Percentiles rank a stretch among this genome's conserved stretches.
Evolutionary conservation across 1,284 basidiomycete genomes (phyloP).

Genomic region (Moesziomyces parantarcticus): DNA sequence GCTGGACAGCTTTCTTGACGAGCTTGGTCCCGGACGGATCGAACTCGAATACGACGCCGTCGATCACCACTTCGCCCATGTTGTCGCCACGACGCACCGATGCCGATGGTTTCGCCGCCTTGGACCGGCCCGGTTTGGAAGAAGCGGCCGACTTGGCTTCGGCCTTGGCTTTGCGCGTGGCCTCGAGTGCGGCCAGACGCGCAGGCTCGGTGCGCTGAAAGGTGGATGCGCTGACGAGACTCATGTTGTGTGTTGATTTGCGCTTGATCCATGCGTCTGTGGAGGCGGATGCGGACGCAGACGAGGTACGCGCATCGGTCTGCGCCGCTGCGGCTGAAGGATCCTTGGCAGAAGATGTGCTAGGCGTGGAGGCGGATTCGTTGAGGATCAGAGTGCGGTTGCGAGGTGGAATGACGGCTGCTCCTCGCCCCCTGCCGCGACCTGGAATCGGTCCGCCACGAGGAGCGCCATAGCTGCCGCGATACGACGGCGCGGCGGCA

Average conservation of each 20-base stretch:
- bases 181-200: conserved; percentile 55
- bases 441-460: conserved; percentile 15
- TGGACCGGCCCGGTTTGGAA: conserved; percentile 1
- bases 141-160: conserved; percentile 16
- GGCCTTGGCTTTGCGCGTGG: conserved; percentile 44
- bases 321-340: background rate
- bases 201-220: conserved; percentile 60
- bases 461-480: conserved; percentile 5
- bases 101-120: conserved; percentile 11
- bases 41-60: conserved; percentile 71
- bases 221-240: conserved; percentile 55
- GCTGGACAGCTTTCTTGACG: conserved; percentile 63
- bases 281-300: background rate
- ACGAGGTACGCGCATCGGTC: background rate
- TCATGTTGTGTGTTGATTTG: conserved; percentile 58
- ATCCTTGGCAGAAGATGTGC: background rate
- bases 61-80: conserved; percentile 70
- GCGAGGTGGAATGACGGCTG: conserved; percentile 20
- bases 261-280: conserved; percentile 60
- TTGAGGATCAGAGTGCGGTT: conserved; percentile 51
- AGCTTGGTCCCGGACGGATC: conserved; percentile 71
- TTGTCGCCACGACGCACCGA: conserved; percentile 58
- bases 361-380: background rate
- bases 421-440: conserved; percentile 35
- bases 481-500: conserved; percentile 11